A percentile compares a stretch with the other conserved stretches of the same genome.
phyloP scores from a whole-genome alignment of 495 filamentous ascomycete genomes.

The Viridothelium virens region DNA sequence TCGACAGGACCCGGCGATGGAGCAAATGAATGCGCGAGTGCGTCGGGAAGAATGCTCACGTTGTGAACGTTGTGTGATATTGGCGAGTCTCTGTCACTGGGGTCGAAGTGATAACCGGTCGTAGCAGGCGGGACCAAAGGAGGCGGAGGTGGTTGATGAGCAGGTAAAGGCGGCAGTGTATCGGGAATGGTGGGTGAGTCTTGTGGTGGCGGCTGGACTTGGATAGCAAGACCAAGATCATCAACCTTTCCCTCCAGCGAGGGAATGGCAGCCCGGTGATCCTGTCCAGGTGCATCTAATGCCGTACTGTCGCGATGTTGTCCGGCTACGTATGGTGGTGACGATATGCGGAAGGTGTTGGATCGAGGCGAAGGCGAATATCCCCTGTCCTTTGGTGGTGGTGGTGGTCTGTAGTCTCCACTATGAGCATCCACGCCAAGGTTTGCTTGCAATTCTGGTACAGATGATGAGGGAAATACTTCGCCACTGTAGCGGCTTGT shows the following conservation, averaged over 20 bases:
- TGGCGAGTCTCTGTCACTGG: slow-evolving; percentile 14
- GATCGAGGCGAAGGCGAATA: slow-evolving; percentile 22
- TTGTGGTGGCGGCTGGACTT: slow-evolving; percentile 23
- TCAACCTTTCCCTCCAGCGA: slow-evolving; percentile 35
- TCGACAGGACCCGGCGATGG: slow-evolving; percentile 20
- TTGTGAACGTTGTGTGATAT: slow-evolving; percentile 17
- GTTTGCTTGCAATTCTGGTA: slow-evolving; percentile 10
- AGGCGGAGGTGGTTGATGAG: slow-evolving; percentile 32
- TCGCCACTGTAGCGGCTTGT: slow-evolving; percentile 11
- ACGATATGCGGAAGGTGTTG: slow-evolving; percentile 12
- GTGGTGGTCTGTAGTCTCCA: slow-evolving; percentile 23
- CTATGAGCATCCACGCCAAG: slow-evolving; percentile 10
- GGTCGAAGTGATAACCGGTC: slow-evolving; percentile 30
- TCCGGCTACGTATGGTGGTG: slow-evolving; percentile 1
- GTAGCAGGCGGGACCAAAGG: slow-evolving; percentile 37
- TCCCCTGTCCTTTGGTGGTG: slow-evolving; percentile 31
- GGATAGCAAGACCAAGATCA: slow-evolving; percentile 40
- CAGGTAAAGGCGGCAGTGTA: slow-evolving; percentile 22
- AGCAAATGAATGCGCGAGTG: slow-evolving; percentile 11
- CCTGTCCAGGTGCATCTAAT: background rate
- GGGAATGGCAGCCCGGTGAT: slow-evolving; percentile 21
- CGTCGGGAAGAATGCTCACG: slow-evolving; percentile 20
- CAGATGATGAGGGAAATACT: slow-evolving; percentile 16
- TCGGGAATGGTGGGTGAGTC: slow-evolving; percentile 7
- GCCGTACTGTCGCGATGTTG: background rate